Conservation (phyloP, 169 alveolate genomes). For the Neospora caninum region DNA sequence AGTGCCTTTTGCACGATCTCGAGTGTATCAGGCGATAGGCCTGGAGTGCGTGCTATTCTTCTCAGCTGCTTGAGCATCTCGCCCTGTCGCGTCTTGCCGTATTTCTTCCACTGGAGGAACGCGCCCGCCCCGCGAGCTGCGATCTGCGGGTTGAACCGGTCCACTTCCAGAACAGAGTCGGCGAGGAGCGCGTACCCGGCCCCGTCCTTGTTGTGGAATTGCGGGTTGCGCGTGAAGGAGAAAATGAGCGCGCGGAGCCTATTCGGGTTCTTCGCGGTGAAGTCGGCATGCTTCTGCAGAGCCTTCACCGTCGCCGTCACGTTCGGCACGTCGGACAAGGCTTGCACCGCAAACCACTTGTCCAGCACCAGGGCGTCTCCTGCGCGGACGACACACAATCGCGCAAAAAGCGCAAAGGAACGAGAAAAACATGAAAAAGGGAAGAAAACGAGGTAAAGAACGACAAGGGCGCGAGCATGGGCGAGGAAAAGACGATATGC, state of each 20-base stretch:
- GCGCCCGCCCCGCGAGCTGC: conserved; percentile 54
- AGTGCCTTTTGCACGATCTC: conserved; percentile 55
- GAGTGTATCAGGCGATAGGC: conserved; percentile 36
- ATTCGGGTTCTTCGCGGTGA: conserved; percentile 58
- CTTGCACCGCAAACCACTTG: conserved; percentile 69
- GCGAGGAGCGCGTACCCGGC: conserved; percentile 63
- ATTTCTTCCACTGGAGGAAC: conserved; percentile 49
- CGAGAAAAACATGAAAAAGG: background rate
- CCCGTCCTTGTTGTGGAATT: conserved; percentile 59
- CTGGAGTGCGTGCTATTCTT: conserved; percentile 31
- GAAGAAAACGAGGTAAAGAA: background rate
- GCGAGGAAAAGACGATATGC: too few relatives aligned
- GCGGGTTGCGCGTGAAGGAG: background rate
- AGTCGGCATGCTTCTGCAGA: conserved; percentile 66
- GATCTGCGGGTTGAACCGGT: conserved; percentile 54
- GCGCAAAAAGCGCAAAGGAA: background rate
- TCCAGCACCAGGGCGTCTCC: conserved; percentile 61
- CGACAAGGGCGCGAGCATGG: too few relatives aligned
- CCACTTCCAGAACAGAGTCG: conserved; percentile 51
- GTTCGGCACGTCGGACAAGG: conserved; percentile 56
- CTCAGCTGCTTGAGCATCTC: conserved; percentile 50
- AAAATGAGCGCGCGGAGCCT: conserved; percentile 37
- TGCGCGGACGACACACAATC: background rate
- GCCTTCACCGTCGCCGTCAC: conserved; percentile 40
- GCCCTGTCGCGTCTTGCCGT: conserved; percentile 45